Base-by-base conservation (phyloP, 2,329 filamentous ascomycete genomes). In the Sordariomycetes sp. region DNA sequence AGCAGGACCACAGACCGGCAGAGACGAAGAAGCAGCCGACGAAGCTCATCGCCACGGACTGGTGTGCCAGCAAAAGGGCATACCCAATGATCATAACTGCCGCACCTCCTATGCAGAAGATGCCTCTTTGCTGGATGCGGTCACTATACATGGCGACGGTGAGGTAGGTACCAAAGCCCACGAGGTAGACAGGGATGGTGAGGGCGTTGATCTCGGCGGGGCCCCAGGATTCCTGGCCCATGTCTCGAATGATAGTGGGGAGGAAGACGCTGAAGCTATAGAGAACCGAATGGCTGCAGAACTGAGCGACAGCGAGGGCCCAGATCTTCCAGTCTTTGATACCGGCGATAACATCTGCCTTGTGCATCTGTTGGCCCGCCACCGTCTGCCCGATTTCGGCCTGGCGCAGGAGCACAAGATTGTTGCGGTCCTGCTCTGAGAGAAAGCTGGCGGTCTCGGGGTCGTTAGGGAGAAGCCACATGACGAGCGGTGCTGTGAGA, bases 321-420 rank as follows among this genome's bases (percentile, higher is more conserved):
- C 77, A 92, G n/a, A 82, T 93, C 63, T 93, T 93, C 80, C 83
- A 93, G 51, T 94, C 86, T 38, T 70, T 79, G 15, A 90, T 45
- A 6, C 77, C 78, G 11, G 74, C 70, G 71, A 92, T 70, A 51
- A 85, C 87, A 5, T 64, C 59, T 63, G 75, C 75, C 45, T 79
- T 75, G 60, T 88, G 90, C 9, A 78, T 66, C 51, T 93, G 86
- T 42, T 83, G 75, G 41, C 77, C 69, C 2, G 82, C 82, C n/a
- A 75, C 82, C 8, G 74, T 68, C 54, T 93, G 86, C 44, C 84
- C 67, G 52, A 93, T 86, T 5, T 63, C 54, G 31, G 72, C 71
- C 8, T 93, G 66, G 4, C 86, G 75, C 5, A 76, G 69, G 14
- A 86, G 61, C 0, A 92, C 82, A 8, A 85, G 75, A 8, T 26